Conservation (phyloP, 2,329 filamentous ascomycete species). For the Rhexocercosporidium sp. region DNA sequence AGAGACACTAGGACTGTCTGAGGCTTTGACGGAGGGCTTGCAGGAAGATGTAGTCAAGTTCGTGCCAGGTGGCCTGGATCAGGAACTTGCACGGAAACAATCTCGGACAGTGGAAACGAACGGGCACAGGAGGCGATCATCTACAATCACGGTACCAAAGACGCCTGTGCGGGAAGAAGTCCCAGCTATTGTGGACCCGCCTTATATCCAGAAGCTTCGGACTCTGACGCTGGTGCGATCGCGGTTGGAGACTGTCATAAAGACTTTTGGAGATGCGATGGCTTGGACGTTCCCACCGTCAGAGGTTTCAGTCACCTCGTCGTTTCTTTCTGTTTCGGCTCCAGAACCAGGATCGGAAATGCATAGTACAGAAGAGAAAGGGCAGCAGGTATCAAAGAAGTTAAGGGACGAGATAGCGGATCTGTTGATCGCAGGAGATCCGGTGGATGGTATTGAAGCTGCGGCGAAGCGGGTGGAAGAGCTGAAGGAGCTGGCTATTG, state of each 20-base stretch:
- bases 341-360: constrained; percentile 72
- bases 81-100: constrained; percentile 32
- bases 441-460: constrained; percentile 71
- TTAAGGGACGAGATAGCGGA: constrained; percentile 74
- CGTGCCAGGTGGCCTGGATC: constrained; percentile 56
- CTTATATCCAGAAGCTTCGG: constrained; percentile 78
- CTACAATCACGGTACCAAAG: constrained; percentile 36
- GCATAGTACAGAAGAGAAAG: constrained; percentile 82
- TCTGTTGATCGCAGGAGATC: constrained; percentile 65
- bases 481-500: constrained; percentile 73
- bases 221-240: constrained; percentile 81
- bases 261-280: constrained; percentile 93
- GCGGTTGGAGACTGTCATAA: constrained; percentile 88
- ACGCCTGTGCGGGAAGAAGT: constrained; percentile 34
- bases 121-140: constrained; percentile 35
- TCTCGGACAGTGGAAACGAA: constrained; percentile 35
- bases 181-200: constrained; percentile 54
- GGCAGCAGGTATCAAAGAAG: constrained; percentile 76
- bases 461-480: constrained; percentile 77
- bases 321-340: constrained; percentile 87
- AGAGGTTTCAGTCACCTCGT: constrained; percentile 81
- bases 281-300: constrained; percentile 91
- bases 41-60: constrained; percentile 76
- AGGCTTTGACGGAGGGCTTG: constrained; percentile 75
- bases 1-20: constrained; percentile 80